These are phyloP conservation scores for Colletotrichum gloeosporioides DNA, from an alignment of 2,329 filamentous ascomycete species.

Conservation along the genomic window DNA sequence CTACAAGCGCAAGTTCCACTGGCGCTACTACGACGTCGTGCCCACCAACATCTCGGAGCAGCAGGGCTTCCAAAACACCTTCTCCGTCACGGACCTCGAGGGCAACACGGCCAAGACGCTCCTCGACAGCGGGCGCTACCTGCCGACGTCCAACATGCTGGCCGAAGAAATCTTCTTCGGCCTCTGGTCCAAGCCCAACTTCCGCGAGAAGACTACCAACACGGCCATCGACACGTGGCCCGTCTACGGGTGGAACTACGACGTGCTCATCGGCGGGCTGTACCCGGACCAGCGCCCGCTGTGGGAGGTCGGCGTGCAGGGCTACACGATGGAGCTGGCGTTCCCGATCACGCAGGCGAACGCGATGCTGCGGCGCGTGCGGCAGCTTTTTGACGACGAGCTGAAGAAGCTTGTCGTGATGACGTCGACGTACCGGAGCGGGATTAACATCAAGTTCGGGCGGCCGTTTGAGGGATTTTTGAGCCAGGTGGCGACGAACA, in stretches of 20 bases:
- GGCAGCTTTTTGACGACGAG: slow-evolving; percentile 54
- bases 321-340: slow-evolving; percentile 55
- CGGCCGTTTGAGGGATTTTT: slow-evolving; percentile 53
- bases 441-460: slow-evolving; percentile 60
- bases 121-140: slow-evolving; percentile 52
- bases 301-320: slow-evolving; percentile 55
- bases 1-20: slow-evolving; percentile 55
- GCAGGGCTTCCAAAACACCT: slow-evolving; percentile 57
- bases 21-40: slow-evolving; percentile 57
- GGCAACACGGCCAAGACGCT: slow-evolving; percentile 43
- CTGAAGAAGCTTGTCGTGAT: slow-evolving; percentile 46
- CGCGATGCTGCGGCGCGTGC: slow-evolving; percentile 52
- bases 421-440: slow-evolving; percentile 56
- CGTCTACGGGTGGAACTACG: slow-evolving; percentile 59
- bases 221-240: slow-evolving; percentile 49
- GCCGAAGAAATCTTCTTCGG: slow-evolving; percentile 55
- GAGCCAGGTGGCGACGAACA: slow-evolving; percentile 54
- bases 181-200: slow-evolving; percentile 56
- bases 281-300: slow-evolving; percentile 53
- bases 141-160: slow-evolving; percentile 52
- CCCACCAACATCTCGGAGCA: slow-evolving; percentile 43
- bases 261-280: slow-evolving; percentile 56
- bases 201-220: slow-evolving; percentile 55
- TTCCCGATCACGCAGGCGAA: slow-evolving; percentile 56
- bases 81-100: slow-evolving; percentile 51